Evolutionary conservation across 1,284 basidiomycete genomes (phyloP).

Genomic region (Sporisorium exsertum): DNA sequence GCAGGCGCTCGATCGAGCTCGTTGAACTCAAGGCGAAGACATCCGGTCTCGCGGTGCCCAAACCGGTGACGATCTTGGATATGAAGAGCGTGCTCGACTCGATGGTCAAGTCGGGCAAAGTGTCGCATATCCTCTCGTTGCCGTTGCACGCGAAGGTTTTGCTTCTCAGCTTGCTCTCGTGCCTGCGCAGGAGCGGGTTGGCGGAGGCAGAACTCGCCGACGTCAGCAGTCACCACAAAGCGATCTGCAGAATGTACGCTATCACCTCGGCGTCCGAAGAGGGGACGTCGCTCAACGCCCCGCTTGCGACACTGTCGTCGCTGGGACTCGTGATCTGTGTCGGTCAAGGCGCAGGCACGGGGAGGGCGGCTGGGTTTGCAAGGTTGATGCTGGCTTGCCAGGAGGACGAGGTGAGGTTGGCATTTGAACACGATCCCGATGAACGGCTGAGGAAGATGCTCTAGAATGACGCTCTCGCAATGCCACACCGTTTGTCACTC

Average conservation of each 20-base stretch:
- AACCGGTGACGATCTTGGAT: constrained; percentile 78
- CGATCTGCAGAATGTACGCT: constrained; percentile 55
- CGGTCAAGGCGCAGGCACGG: constrained; percentile 60
- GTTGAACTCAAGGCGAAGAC: constrained; percentile 64
- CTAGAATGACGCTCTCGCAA: constrained; percentile 10
- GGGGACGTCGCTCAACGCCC: constrained; percentile 26
- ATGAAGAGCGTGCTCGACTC: constrained; percentile 84
- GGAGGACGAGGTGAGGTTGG: constrained; percentile 64
- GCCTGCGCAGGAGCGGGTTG: constrained; percentile 84
- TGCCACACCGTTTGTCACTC: background rate
- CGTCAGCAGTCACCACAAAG: constrained; percentile 71
- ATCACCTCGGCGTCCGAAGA: constrained; percentile 11
- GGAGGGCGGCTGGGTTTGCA: constrained; percentile 54
- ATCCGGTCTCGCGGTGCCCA: constrained; percentile 27
- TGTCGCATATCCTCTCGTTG: constrained; percentile 57
- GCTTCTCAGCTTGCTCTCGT: constrained; percentile 83
- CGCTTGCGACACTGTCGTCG: constrained; percentile 51
- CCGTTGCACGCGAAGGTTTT: constrained; percentile 63
- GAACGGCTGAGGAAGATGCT: constrained; percentile 54
- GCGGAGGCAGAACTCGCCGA: constrained; percentile 87
- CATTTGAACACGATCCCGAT: constrained; percentile 57
- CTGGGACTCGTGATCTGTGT: constrained; percentile 62
- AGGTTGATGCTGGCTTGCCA: constrained; percentile 58
- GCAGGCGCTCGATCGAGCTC: constrained; percentile 72
- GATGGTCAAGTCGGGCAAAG: constrained; percentile 91